Conservation (phyloP, 108 stramenopile species). For the Pseudonitzschia multiseries region DNA sequence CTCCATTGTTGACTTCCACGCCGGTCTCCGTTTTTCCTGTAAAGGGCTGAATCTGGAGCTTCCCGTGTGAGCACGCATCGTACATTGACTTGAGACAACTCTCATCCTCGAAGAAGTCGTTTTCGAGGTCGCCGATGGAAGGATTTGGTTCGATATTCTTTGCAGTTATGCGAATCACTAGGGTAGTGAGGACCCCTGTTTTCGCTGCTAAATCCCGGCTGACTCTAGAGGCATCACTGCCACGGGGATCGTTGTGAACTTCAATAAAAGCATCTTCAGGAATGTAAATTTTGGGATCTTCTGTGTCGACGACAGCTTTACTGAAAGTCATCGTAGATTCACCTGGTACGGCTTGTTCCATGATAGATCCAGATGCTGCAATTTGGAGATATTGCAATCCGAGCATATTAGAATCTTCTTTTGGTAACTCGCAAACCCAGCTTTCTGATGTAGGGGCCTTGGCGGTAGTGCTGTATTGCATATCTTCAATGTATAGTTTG, state of each 20-base stretch:
- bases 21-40: neutral
- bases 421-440: neutral
- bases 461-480: too few relatives aligned
- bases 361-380: neutral
- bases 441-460: neutral
- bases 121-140: neutral
- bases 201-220: too few relatives aligned
- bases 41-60: neutral
- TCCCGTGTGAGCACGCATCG: conserved; percentile 1
- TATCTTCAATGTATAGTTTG: too few relatives aligned
- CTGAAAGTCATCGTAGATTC: neutral
- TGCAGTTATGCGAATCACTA: neutral
- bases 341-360: neutral
- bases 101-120: neutral
- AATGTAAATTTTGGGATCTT: neutral
- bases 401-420: neutral
- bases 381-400: neutral
- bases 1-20: neutral
- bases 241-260: neutral
- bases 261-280: neutral
- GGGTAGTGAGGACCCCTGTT: neutral
- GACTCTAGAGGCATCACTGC: neutral
- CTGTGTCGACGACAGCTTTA: neutral
- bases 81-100: neutral
- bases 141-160: neutral